Evolutionary conservation across 768 basidiomycete species (phyloP).

Genomic region (Trametes cubensis): DNA sequence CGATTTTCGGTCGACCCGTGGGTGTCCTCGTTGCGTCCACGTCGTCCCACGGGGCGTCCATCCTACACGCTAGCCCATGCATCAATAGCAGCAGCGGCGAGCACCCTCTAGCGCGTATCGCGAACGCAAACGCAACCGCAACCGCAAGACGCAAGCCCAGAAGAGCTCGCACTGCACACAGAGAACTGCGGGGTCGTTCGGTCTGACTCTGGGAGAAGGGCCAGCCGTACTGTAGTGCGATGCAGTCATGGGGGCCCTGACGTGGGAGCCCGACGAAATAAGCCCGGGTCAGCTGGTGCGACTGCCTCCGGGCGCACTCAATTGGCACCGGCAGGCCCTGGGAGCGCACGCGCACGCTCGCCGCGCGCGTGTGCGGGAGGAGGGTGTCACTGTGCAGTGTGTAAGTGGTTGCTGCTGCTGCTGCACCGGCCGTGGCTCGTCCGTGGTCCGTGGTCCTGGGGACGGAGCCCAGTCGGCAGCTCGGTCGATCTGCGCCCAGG

Average conservation of each 20-base stretch:
- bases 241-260: conserved; percentile 5
- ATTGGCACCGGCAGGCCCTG: conserved; percentile 6
- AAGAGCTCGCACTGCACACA: no score
- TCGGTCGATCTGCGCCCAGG: no score
- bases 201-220: no score
- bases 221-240: no score
- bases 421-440: not conserved
- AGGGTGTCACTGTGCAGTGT: no score
- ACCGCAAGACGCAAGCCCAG: no score
- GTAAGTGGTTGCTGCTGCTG: not conserved
- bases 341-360: conserved; percentile 8
- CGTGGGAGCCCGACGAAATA: conserved; percentile 20
- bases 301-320: conserved; percentile 15
- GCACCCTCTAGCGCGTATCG: not conserved
- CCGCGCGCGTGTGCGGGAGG: not conserved
- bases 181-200: no score
- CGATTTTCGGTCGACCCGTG: no score
- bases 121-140: not conserved
- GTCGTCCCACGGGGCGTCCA: not conserved
- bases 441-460: not conserved
- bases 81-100: no score
- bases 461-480: no score
- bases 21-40: not conserved
- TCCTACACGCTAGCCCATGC: no score
- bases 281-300: conserved; percentile 18